Base-by-base conservation (phyloP, 2,329 filamentous ascomycete species). In the Hortaea sp. region DNA sequence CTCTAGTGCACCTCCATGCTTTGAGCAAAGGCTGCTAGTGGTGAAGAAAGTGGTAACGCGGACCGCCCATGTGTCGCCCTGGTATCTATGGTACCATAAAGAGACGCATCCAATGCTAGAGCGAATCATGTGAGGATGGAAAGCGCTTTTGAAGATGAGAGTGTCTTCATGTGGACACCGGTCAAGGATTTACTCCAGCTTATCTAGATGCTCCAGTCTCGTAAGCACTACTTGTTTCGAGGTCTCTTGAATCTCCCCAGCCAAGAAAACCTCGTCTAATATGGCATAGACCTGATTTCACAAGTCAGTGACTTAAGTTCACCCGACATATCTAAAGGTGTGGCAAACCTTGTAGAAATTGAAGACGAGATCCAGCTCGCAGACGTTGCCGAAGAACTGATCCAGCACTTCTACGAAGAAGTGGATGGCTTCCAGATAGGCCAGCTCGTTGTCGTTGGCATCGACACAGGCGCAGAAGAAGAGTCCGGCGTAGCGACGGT, bases 381-480 rank as follows among this genome's bases (percentile, higher is more conserved):
- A 98, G 49, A 98, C 92, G 67, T 98, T 98, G 55, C 92, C 92
- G 67, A 98, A 98, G 71, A 98, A 98, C 62, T 89, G 82, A 75
- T 98, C 92, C 60, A 98, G 77, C 51, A 98, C 92, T 73, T 98
- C 92, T 59, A 98, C 92, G 63, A 98, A 98, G 75, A 98, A 98
- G 70, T 98, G 92, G 62, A 98, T 95, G 5, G 89, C 92, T 70
- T 98, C 92, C 49, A 98, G 77, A 63, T 88, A 97, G 28, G 92
- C 90, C 50, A 98, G 75, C 73, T 98, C 92, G 69, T 97, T 98
- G 69, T 98, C 92, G 68, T 95, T 97, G 43, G 90, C 94, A 70
- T 98, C 92, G 64, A 98, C 92, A 69, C 92, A 97, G 45, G 89
- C 94, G 74, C 92, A 98, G 75, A 98, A 98, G 79, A 98, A 98